Evolutionary conservation across 257 asterid species (phyloP), one percentile per base, ranked within the genome.

Genomic region (Lycium barbarum): DNA sequence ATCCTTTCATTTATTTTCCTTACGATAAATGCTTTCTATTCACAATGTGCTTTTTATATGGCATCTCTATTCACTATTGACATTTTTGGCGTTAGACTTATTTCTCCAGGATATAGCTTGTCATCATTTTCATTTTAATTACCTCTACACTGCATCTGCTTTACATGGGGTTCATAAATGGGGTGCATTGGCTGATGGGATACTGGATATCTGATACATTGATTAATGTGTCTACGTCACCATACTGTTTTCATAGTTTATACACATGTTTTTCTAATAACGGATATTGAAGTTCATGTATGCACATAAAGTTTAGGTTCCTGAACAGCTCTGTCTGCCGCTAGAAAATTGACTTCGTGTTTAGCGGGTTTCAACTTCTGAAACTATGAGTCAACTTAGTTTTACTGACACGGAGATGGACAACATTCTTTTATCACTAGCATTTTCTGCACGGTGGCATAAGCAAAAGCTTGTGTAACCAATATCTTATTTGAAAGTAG

Each of bases 1-100:
- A 95, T 95, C 99, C 99, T 79, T 90, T 80, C 14, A 57, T 5
- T 79, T 51, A 55, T 87, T 72, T 70, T 62, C 38, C 83, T 84
- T 14, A 11, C 72, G 36, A 78, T 80, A 49, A 83, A 81, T n/a
- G 14, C 61, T 83, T 83, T 35, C 18, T 80, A 51, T 33, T 43
- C 43, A 40, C 33, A 26, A 33, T 4, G 26, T 78, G 82, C 68
- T 15, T 7, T 49, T 66, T 82, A 47, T 74, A 47, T 5, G 72
- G 45, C 70, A 81, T 35, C 53, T 45, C 4, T 11, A 33, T 20
- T 78, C 59, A 61, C 3, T 82, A 12, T 68, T 58, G 45, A 74
- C 40, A 74, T 45, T 47, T 20, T 11, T 55, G 65, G 61, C 61
- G 65, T 79, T 83, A 1, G 45, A 9, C 45, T 58, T 4, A 36